A percentile compares a stretch with the other conserved stretches of the same genome.
Evolutionary conservation across 768 basidiomycete genomes (phyloP).

Genomic region (Amanita molliuscula): DNA sequence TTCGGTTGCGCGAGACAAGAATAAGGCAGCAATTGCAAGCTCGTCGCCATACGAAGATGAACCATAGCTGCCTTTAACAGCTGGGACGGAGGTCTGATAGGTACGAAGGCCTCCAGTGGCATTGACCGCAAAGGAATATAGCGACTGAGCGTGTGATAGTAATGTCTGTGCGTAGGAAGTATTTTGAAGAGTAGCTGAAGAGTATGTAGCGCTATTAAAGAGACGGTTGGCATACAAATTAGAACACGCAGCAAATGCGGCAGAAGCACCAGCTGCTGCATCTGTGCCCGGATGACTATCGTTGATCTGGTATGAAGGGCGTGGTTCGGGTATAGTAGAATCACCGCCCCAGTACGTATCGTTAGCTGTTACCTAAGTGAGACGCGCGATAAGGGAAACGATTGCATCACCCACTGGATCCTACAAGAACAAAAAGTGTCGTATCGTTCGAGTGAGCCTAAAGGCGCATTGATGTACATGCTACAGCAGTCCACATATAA

Average conservation of each 20-base stretch:
- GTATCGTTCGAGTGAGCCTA: conserved; percentile 73
- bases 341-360: conserved; percentile 90
- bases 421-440: conserved; percentile 73
- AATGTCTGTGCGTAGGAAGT: conserved; percentile 62
- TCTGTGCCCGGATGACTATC: conserved; percentile 80
- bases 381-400: neutral
- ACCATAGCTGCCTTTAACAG: conserved; percentile 51
- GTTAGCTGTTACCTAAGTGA: conserved; percentile 41
- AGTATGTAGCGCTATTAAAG: conserved; percentile 38
- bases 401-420: conserved; percentile 33
- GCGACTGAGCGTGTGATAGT: conserved; percentile 59
- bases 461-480: neutral
- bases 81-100: conserved; percentile 66
- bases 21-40: conserved; percentile 63
- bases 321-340: conserved; percentile 57
- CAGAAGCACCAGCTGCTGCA: conserved; percentile 72
- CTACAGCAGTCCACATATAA: neutral
- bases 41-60: conserved; percentile 71
- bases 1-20: conserved; percentile 64
- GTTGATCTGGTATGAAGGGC: conserved; percentile 75
- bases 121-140: conserved; percentile 71
- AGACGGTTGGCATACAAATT: conserved; percentile 60
- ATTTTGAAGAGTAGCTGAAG: conserved; percentile 62
- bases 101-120: conserved; percentile 46
- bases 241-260: conserved; percentile 84